phyloP scores from a whole-genome alignment of 768 basidiomycete genomes.

The Kondoa malvinella region DNA sequence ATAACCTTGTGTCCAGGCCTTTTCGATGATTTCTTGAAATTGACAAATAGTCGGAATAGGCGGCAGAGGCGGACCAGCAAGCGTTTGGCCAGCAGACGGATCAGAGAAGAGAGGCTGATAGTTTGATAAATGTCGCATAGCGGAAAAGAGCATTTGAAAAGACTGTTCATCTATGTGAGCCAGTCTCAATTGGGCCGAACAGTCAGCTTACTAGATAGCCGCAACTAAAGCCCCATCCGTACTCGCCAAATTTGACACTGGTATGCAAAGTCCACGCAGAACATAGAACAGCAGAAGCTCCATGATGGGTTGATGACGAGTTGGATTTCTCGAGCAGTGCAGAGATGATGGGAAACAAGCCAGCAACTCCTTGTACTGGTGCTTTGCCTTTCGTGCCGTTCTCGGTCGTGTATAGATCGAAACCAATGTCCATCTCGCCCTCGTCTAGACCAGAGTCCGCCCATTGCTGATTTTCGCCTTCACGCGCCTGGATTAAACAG shows the following conservation, averaged over 20 bases:
- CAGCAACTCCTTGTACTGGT: background rate
- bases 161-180: background rate
- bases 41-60: slow-evolving; percentile 20
- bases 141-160: slow-evolving; percentile 12
- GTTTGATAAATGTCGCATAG: background rate
- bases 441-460: background rate
- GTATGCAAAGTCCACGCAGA: background rate
- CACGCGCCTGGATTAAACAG: background rate
- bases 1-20: slow-evolving; percentile 23
- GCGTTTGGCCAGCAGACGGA: background rate
- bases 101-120: background rate
- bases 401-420: background rate
- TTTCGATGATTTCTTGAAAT: slow-evolving; percentile 21
- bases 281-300: background rate
- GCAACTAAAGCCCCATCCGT: slow-evolving; percentile 1
- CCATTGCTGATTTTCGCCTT: background rate
- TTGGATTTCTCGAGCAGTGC: slow-evolving; percentile 1
- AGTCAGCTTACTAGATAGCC: background rate
- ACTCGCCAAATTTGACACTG: slow-evolving; percentile 4
- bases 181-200: background rate
- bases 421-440: background rate
- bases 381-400: background rate
- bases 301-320: background rate
- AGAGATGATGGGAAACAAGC: background rate
- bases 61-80: background rate